A percentile compares a stretch with the other conserved stretches of the same genome.
Conservation (phyloP, 305 asterid genomes). For the Rubia peregrina region DNA sequence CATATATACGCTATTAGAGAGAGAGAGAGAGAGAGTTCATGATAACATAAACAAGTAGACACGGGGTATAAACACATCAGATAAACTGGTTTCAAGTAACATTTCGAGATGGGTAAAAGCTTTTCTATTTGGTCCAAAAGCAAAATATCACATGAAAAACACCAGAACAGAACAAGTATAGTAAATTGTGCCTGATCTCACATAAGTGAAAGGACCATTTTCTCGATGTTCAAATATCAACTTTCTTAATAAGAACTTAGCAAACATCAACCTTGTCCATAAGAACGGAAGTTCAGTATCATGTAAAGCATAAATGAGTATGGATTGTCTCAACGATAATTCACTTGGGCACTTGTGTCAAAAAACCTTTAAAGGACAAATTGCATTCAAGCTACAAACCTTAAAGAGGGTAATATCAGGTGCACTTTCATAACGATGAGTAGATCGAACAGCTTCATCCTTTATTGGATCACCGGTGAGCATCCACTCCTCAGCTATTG, state of each 20-base stretch:
- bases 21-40: not conserved
- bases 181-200: not conserved
- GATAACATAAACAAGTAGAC: not conserved
- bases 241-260: not conserved
- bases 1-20: too few relatives aligned
- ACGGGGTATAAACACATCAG: not conserved
- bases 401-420: slow-evolving; percentile 90
- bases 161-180: not conserved
- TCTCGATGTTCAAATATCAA: not conserved
- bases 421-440: slow-evolving; percentile 91
- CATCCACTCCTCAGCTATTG: slow-evolving; percentile 98
- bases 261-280: not conserved
- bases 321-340: not conserved
- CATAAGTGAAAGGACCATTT: not conserved
- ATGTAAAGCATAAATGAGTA: not conserved
- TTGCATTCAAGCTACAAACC: slow-evolving; percentile 37
- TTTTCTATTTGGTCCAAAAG: not conserved
- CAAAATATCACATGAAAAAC: not conserved
- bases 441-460: slow-evolving; percentile 89
- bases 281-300: not conserved
- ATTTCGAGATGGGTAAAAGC: not conserved
- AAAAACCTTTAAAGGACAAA: not conserved
- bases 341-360: not conserved
- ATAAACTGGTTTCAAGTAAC: not conserved
- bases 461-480: slow-evolving; percentile 72